Evolutionary conservation across 1,284 basidiomycete genomes (phyloP).

Genomic region (Cerioporus squamosus): DNA sequence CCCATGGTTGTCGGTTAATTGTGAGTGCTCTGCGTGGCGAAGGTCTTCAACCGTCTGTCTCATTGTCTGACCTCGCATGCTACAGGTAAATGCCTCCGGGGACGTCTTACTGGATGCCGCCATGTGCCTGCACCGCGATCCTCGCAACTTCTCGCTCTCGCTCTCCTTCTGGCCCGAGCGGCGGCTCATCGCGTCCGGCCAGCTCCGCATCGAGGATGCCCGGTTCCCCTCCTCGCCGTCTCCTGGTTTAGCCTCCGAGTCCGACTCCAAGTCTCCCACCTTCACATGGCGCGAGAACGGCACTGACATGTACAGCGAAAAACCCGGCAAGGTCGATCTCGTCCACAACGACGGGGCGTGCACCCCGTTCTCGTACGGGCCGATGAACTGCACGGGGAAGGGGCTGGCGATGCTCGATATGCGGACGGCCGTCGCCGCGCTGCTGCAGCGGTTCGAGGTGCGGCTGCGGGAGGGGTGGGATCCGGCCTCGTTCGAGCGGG

Average conservation of each 20-base stretch:
- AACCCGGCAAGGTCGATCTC: neutral
- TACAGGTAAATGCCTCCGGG: constrained; percentile 30
- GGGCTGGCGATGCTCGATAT: constrained; percentile 29
- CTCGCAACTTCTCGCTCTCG: constrained; percentile 33
- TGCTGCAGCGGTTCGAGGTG: constrained; percentile 31
- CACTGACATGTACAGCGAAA: no score
- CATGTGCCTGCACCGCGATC: constrained; percentile 35
- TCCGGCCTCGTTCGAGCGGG: constrained; percentile 24
- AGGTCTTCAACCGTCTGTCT: no score
- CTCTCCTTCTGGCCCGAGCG: constrained; percentile 33
- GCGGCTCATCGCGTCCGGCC: constrained; percentile 24
- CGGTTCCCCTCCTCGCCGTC: neutral
- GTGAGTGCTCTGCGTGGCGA: no score
- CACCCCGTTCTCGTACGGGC: constrained; percentile 34
- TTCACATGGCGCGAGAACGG: no score
- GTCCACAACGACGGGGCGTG: constrained; percentile 27
- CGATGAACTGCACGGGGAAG: constrained; percentile 35
- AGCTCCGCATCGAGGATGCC: neutral
- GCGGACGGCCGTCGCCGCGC: constrained; percentile 22
- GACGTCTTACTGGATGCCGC: constrained; percentile 24
- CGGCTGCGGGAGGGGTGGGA: constrained; percentile 24
- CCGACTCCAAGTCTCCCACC: no score
- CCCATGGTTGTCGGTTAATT: no score
- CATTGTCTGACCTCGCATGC: no score
- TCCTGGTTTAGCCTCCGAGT: neutral